Evolutionary conservation across 2,329 filamentous ascomycete genomes (phyloP).

Genomic region (Nannizziopsis barbatae): DNA sequence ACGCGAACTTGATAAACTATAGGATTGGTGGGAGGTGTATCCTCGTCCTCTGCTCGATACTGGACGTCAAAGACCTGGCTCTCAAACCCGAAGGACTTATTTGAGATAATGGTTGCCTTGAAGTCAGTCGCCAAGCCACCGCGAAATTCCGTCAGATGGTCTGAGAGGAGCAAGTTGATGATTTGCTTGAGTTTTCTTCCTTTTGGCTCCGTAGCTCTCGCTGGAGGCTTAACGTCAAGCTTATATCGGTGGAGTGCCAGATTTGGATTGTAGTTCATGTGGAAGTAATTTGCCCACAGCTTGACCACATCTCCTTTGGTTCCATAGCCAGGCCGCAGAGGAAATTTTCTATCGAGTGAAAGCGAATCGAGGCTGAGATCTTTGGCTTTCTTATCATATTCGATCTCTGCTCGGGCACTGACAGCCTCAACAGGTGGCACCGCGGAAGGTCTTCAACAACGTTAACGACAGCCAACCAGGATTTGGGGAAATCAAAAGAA

Average conservation of each 20-base stretch:
- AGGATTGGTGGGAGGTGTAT: slow-evolving; percentile 24
- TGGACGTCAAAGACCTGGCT: slow-evolving; percentile 22
- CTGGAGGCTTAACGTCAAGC: slow-evolving; percentile 25
- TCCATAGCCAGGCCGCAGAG: slow-evolving; percentile 31
- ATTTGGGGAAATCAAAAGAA: neutral
- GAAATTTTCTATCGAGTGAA: slow-evolving; percentile 19
- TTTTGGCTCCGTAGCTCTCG: slow-evolving; percentile 24
- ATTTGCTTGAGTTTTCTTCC: slow-evolving; percentile 36
- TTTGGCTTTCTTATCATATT: slow-evolving; percentile 17
- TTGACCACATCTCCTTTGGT: slow-evolving; percentile 24
- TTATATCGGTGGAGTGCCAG: slow-evolving; percentile 33
- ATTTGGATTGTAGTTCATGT: slow-evolving; percentile 24
- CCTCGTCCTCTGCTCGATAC: slow-evolving; percentile 30
- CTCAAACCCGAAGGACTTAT: slow-evolving; percentile 19
- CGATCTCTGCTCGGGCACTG: slow-evolving; percentile 23
- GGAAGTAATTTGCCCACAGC: slow-evolving; percentile 33
- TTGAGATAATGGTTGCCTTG: slow-evolving; percentile 30
- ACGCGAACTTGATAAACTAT: slow-evolving; percentile 30
- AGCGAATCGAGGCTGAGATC: slow-evolving; percentile 10
- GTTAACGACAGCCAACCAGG: neutral
- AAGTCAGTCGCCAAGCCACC: slow-evolving; percentile 32
- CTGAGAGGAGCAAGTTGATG: slow-evolving; percentile 37
- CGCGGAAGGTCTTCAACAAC: neutral
- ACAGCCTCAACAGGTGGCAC: slow-evolving; percentile 11
- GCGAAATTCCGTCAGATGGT: slow-evolving; percentile 23